Conservation (phyloP, 2,329 filamentous ascomycete genomes). For the Diaporthe capsici region DNA sequence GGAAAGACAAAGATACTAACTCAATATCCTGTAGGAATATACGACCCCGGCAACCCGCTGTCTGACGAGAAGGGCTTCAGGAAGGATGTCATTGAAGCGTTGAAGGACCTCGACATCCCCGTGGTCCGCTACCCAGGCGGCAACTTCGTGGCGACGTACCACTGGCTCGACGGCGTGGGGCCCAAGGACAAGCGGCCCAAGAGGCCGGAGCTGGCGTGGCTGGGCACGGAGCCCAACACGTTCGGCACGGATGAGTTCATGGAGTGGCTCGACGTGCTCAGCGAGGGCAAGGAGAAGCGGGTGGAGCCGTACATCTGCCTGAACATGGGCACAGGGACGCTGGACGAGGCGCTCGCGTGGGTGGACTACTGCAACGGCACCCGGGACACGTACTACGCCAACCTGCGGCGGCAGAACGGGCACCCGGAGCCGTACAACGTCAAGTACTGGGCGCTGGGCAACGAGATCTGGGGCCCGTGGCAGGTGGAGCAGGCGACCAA, state of each 20-base stretch:
- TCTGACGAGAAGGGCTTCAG: slow-evolving; percentile 83
- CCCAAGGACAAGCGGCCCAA: slow-evolving; percentile 77
- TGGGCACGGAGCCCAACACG: slow-evolving; percentile 80
- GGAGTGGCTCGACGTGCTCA: slow-evolving; percentile 81
- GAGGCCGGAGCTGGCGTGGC: slow-evolving; percentile 83
- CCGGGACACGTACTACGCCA: slow-evolving; percentile 85
- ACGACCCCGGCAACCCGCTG: slow-evolving; percentile 81
- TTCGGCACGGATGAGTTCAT: slow-evolving; percentile 92
- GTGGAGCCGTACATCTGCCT: slow-evolving; percentile 85
- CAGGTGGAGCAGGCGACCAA: slow-evolving; percentile 79
- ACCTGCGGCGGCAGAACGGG: slow-evolving; percentile 82
- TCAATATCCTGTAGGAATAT: slow-evolving; percentile 62
- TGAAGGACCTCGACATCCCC: slow-evolving; percentile 81
- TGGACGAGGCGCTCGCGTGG: slow-evolving; percentile 76
- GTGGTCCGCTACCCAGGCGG: slow-evolving; percentile 87
- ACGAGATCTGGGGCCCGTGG: slow-evolving; percentile 78
- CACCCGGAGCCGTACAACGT: slow-evolving; percentile 83
- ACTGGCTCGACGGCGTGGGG: slow-evolving; percentile 85
- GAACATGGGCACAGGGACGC: slow-evolving; percentile 84
- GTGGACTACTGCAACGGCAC: slow-evolving; percentile 88
- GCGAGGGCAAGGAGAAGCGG: slow-evolving; percentile 69
- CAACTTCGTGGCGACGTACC: slow-evolving; percentile 88
- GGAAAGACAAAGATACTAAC: not conserved
- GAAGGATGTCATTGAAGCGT: slow-evolving; percentile 80
- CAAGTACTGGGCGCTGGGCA: slow-evolving; percentile 90